Conservation (phyloP, 2,329 filamentous ascomycete genomes). For the Exophiala sp. region DNA sequence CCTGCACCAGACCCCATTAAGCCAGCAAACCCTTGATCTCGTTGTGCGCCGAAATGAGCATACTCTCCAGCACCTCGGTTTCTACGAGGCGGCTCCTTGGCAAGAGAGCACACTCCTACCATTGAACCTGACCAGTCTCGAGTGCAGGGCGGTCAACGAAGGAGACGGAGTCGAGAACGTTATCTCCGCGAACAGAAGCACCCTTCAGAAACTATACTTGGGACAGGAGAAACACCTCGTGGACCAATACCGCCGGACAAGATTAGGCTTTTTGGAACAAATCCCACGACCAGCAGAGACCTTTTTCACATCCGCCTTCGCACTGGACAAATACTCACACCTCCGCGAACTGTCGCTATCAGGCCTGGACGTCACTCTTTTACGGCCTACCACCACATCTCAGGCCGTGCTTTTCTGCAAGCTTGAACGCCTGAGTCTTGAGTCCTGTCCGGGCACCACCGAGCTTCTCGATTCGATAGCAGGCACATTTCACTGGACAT, state of each 20-base stretch:
- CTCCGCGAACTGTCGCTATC: constrained; percentile 23
- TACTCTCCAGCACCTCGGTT: constrained; percentile 19
- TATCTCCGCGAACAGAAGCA: constrained; percentile 21
- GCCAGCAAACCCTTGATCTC: constrained; percentile 6
- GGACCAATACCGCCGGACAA: constrained; percentile 18
- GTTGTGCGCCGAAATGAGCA: constrained; percentile 14
- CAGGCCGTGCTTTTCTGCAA: constrained; percentile 22
- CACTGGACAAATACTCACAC: constrained; percentile 17
- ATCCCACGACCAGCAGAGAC: constrained; percentile 20
- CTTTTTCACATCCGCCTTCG: constrained; percentile 15
- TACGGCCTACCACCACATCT: constrained; percentile 20
- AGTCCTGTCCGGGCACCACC: constrained; percentile 26
- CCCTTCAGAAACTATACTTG: constrained; percentile 21
- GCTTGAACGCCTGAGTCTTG: constrained; percentile 21
- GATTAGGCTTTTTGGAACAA: constrained; percentile 13
- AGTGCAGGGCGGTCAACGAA: constrained; percentile 24
- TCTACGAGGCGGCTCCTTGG: constrained; percentile 20
- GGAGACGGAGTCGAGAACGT: constrained; percentile 23
- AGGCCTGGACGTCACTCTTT: constrained; percentile 20
- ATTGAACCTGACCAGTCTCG: constrained; percentile 19
- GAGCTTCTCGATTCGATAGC: constrained; percentile 23
- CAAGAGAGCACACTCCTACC: constrained; percentile 9
- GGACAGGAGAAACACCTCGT: constrained; percentile 28
- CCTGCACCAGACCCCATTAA: constrained; percentile 18
- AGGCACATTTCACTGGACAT: constrained; percentile 20